phyloP scores from a whole-genome alignment of 2,329 filamentous ascomycete species.

The Xylariaceae sp. region DNA sequence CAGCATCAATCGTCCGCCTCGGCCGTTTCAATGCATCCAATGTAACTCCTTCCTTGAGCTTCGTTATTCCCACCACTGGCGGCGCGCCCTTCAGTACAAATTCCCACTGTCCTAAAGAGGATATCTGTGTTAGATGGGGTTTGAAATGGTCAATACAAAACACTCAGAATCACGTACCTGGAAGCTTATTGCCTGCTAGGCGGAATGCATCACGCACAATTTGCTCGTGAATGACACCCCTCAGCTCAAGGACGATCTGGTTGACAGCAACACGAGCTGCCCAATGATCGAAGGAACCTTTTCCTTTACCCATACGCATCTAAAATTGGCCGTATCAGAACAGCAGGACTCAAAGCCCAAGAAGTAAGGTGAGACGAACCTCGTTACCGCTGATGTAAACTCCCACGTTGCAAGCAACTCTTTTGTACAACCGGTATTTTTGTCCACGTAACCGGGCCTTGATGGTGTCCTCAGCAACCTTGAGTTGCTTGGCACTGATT shows the following conservation, averaged over 20 bases:
- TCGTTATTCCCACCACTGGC: slow-evolving; percentile 87
- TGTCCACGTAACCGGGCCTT: slow-evolving; percentile 82
- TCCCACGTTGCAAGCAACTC: slow-evolving; percentile 86
- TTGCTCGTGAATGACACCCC: slow-evolving; percentile 90
- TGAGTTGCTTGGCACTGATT: slow-evolving; percentile 80
- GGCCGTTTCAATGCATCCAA: slow-evolving; percentile 79
- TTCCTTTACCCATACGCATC: slow-evolving; percentile 98
- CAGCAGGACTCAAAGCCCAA: background rate
- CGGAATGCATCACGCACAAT: slow-evolving; percentile 90
- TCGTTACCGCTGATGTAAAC: slow-evolving; percentile 96
- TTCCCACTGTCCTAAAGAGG: slow-evolving; percentile 68
- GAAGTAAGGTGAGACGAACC: slow-evolving; percentile 41
- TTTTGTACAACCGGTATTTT: slow-evolving; percentile 88
- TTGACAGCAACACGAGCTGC: slow-evolving; percentile 84
- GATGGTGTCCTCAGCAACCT: slow-evolving; percentile 91
- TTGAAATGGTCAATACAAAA: background rate
- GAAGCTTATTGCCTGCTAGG: slow-evolving; percentile 90
- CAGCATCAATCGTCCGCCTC: slow-evolving; percentile 59
- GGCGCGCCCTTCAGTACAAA: slow-evolving; percentile 92
- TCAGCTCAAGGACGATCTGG: slow-evolving; percentile 88
- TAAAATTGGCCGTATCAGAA: slow-evolving; percentile 29
- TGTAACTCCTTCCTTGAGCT: slow-evolving; percentile 78
- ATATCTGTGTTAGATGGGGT: background rate
- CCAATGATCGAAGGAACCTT: slow-evolving; percentile 97
- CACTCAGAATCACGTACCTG: slow-evolving; percentile 55